Evolutionary conservation across 2,329 filamentous ascomycete genomes (phyloP), one percentile per base, ranked within the genome.

Genomic region (Hypoxylon sp.): DNA sequence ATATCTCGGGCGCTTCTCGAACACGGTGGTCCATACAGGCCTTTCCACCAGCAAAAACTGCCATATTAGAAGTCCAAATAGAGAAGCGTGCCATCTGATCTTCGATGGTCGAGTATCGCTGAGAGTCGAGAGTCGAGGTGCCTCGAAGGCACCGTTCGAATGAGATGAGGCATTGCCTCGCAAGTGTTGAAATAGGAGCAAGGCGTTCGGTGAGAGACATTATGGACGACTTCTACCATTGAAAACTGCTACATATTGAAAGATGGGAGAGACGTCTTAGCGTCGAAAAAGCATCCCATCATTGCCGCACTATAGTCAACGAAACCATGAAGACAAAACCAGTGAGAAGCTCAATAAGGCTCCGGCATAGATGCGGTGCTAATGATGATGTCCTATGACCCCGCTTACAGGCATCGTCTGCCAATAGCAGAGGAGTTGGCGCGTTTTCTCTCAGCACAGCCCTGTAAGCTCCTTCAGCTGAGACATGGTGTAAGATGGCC

Each of bases 51-150:
- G 46, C 44, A 53, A 67, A 63, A 6, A 67, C 64, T 5, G 35
- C 47, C 39, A 67, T 63, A 48, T 67, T 67, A 3, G 64, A 44
- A 26, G 52, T 53, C 64, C 59, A 67, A 14, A 63, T 50, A 29
- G 52, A 67, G 14, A 67, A 67, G 10, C 64, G 53, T 9, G 64
- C 64, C 42, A 63, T 48, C 37, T 67, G 59, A 26, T 67, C 64
- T 33, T 67, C 59, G 1, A 67, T 42, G 13, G 31, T 59, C 14
- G 46, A 59, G 22, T 42, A 51, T 31, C 55, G 44, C 3, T 39
- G 42, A 8, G 26, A 24, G 17, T 50, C 44, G 31, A 59, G 17
- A 24, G 42, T 22, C 5, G 31, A 39, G 13, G 55, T 59, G 31
- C 31, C 44, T 29, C 22, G 29, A 17, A 59, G 55, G 31, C 55